Conservation (phyloP, 805 yeast genomes). For the Kodamaea neixiangensis region DNA sequence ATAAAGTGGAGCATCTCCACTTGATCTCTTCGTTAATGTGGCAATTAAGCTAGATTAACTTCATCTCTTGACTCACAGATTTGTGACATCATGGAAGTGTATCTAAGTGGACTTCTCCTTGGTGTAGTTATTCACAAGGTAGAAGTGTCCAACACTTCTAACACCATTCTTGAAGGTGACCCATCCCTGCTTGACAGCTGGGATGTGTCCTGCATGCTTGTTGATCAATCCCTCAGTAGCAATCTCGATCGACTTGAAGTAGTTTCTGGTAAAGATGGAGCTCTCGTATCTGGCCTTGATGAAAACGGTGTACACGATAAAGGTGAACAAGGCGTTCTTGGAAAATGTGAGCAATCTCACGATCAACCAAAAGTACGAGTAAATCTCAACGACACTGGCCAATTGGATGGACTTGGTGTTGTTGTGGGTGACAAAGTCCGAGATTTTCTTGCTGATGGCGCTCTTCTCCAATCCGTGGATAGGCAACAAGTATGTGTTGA, state of each 20-base stretch:
- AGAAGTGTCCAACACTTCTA: conserved; percentile 28
- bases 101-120: conserved; percentile 29
- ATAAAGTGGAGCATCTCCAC: too few relatives aligned
- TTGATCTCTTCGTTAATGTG: too few relatives aligned
- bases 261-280: conserved; percentile 69
- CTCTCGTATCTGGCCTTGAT: conserved; percentile 77
- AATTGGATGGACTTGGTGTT: conserved; percentile 40
- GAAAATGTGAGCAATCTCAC: conserved; percentile 61
- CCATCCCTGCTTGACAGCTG: conserved; percentile 42
- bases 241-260: conserved; percentile 69
- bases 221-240: conserved; percentile 34
- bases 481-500: conserved; percentile 68
- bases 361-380: conserved; percentile 46
- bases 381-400: conserved; percentile 41
- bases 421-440: conserved; percentile 35
- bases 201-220: conserved; percentile 24
- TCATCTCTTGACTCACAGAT: too few relatives aligned
- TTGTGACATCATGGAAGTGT: too few relatives aligned
- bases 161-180: conserved; percentile 32
- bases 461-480: conserved; percentile 42
- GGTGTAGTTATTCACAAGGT: conserved; percentile 37
- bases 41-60: too few relatives aligned
- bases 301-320: conserved; percentile 59
- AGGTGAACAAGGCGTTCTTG: conserved; percentile 60
- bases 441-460: conserved; percentile 40